Percentiles rank a stretch among this genome's conserved stretches.
Evolutionary conservation across 2,329 filamentous ascomycete species (phyloP).

Genomic region (Alternaria gansuensis): DNA sequence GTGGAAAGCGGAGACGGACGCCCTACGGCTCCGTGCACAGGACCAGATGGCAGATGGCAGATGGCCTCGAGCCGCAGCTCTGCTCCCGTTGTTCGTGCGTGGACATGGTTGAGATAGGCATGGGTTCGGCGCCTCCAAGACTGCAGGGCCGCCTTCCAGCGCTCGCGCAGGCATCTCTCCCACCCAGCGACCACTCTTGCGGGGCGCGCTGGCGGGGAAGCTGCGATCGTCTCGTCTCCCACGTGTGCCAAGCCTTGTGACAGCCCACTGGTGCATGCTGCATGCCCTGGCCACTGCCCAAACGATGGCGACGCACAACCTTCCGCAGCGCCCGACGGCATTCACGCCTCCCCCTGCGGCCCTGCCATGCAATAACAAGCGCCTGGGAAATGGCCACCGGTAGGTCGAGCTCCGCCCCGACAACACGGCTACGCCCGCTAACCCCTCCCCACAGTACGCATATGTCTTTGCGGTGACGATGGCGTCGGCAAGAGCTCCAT

Average conservation of each 20-base stretch:
- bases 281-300: background rate
- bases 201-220: conserved; percentile 21
- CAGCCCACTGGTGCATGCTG: conserved; percentile 10
- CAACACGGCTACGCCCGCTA: conserved; percentile 6
- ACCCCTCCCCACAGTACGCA: conserved; percentile 69
- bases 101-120: conserved; percentile 3
- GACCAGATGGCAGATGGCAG: background rate
- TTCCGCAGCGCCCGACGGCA: background rate
- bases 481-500: conserved; percentile 65
- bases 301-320: background rate
- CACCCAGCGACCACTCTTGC: conserved; percentile 14
- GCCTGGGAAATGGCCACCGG: conserved; percentile 39
- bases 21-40: conserved; percentile 19
- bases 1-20: conserved; percentile 22
- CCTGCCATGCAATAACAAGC: conserved; percentile 32
- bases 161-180: conserved; percentile 3
- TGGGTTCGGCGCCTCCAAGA: background rate
- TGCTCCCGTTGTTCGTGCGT: conserved; percentile 1
- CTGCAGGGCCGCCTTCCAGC: conserved; percentile 10
- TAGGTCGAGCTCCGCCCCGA: conserved; percentile 27
- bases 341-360: background rate
- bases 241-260: conserved; percentile 26
- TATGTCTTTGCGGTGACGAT: conserved; percentile 97
- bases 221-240: conserved; percentile 20
- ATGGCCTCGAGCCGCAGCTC: conserved; percentile 1